Base-by-base conservation (phyloP, 192 early-diverging fungal genomes). In the Linnemannia hyalina region DNA sequence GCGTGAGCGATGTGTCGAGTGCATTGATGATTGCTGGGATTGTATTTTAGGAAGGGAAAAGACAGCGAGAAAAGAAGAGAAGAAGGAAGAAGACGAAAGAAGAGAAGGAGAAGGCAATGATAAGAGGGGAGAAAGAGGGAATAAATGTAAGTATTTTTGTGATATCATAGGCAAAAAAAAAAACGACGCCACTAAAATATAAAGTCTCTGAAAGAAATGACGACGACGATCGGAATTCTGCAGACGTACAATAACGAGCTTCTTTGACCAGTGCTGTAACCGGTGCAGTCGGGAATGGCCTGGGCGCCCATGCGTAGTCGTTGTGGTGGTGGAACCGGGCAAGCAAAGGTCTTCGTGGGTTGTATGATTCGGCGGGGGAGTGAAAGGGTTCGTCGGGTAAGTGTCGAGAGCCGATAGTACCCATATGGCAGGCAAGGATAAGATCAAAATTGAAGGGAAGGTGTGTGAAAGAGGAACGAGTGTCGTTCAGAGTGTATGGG, bases 211-310 rank as follows among this genome's bases (percentile, higher is more conserved):
- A 42, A 71, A 65, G 18, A 20, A 23, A 70, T 38, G 68, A 38
- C 68, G 20, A n/a, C 41, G 69, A 68, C n/a, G 65, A 35, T 29
- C 16, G 26, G 16, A 52, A 52, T 52, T 6, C 15, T 20, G 49
- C 16, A 13, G 47, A 60, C n/a, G 8, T 85, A 85, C 83, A 68
- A 77, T 85, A 85, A 32, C 83, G 65, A 20, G 83, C 78, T 46
- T 85, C 83, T 65, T 80, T 85, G 40, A 85, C 74, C 11, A 85
- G 35, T 7, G 68, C 55, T 13, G 83, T 85, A 35, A 85, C 83
- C n/a, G 83, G 83, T 55, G 83, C 74, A 36, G 83, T 85, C 11
- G 83, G 83, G 70, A 85, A 85, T 55, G 83, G 57, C 10, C 78
- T 49, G 35, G 78, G 78, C 4, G 29, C 32, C 40, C 82, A 77